phyloP scores from a whole-genome alignment of 1,284 basidiomycete genomes.

The Ganoderma meredithae region DNA sequence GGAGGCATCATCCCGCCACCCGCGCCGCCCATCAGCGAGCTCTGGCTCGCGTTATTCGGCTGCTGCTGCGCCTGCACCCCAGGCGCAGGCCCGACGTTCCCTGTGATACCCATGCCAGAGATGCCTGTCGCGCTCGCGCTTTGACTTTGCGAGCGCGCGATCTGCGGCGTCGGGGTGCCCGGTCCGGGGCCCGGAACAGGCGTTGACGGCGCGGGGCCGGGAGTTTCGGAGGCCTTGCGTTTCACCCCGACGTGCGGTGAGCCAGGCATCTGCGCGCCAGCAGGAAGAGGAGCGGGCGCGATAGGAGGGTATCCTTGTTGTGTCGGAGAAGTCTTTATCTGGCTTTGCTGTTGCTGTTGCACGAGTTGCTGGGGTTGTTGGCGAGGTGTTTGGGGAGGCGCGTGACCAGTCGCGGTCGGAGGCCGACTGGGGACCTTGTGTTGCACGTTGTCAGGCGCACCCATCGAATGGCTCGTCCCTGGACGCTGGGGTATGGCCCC shows the following conservation, averaged over 20 bases:
- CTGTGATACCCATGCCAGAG: conserved; percentile 33
- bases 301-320: conserved; percentile 37
- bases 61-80: not conserved
- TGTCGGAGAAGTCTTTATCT: conserved; percentile 31
- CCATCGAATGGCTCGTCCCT: conserved; percentile 33
- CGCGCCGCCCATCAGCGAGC: conserved; percentile 27
- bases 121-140: conserved; percentile 28
- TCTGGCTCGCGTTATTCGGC: not conserved
- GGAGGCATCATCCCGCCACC: conserved; percentile 33
- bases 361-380: conserved; percentile 25
- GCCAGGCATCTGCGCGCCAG: conserved; percentile 28
- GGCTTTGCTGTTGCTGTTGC: conserved; percentile 27
- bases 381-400: conserved; percentile 23
- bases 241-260: conserved; percentile 38
- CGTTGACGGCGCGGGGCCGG: conserved; percentile 23
- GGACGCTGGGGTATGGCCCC: conserved; percentile 27
- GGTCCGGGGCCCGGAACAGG: not conserved
- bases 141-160: conserved; percentile 26
- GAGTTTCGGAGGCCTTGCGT: conserved; percentile 36
- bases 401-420: conserved; percentile 33
- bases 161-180: conserved; percentile 24
- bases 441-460: conserved; percentile 15
- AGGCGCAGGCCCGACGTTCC: conserved; percentile 28
- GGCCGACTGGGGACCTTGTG: conserved; percentile 35
- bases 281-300: conserved; percentile 36